These are phyloP conservation scores for Musa itinerans DNA, from an alignment of 176 grass and related monocot genomes.

Conservation along the genomic window DNA sequence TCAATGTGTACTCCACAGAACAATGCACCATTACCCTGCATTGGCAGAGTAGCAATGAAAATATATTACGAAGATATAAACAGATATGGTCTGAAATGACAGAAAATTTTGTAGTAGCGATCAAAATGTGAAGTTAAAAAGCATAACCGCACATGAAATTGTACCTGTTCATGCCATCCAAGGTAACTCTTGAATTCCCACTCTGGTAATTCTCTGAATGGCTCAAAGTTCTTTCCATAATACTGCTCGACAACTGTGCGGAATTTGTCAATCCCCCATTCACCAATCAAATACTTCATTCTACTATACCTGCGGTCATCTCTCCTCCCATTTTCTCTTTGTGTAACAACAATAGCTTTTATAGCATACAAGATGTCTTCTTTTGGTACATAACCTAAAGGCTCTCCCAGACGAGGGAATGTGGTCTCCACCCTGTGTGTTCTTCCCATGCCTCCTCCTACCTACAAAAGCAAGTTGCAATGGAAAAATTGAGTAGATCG, in stretches of 20 bases:
- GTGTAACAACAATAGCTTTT: slow-evolving; percentile 91
- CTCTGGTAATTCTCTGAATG: slow-evolving; percentile 47
- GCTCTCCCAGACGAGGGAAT: slow-evolving; percentile 75
- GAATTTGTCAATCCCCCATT: slow-evolving; percentile 95
- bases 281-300: slow-evolving; percentile 88
- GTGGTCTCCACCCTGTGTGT: slow-evolving; percentile 86
- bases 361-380: slow-evolving; percentile 97
- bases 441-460: slow-evolving; percentile 97
- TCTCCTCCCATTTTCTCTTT: slow-evolving; percentile 96
- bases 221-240: slow-evolving; percentile 90
- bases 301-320: slow-evolving; percentile 90
- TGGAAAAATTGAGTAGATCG: neutral
- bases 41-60: neutral
- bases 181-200: slow-evolving; percentile 96
- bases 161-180: slow-evolving; percentile 98
- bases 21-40: slow-evolving; percentile 79
- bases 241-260: slow-evolving; percentile 76
- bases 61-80: neutral
- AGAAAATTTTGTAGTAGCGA: neutral
- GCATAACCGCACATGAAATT: neutral
- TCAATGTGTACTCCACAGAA: slow-evolving; percentile 97
- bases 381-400: slow-evolving; percentile 86
- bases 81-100: neutral
- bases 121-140: neutral
- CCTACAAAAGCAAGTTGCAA: slow-evolving; percentile 36